A percentile compares a stretch with the other conserved stretches of the same genome.
Conservation (phyloP, 805 yeast species). For the Schizosaccharomyces octosporus region DNA sequence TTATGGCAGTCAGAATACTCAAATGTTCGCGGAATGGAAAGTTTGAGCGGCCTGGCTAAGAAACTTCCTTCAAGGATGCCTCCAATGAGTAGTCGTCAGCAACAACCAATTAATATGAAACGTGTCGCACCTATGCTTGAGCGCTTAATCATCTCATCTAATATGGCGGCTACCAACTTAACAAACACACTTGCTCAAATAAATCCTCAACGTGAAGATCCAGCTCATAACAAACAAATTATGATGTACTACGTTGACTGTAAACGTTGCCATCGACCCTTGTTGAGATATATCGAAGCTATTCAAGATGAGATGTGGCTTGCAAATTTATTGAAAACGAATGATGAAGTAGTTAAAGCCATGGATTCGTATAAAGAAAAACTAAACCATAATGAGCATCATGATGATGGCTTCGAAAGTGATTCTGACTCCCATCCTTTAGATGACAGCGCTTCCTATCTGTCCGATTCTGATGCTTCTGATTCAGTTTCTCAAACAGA, state of each 20-base stretch:
- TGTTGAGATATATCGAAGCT: conserved; percentile 58
- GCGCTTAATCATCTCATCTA: conserved; percentile 44
- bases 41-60: conserved; percentile 24
- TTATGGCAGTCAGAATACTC: conserved; percentile 44
- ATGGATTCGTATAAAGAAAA: conserved; percentile 13
- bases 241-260: not conserved
- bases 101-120: conserved; percentile 16
- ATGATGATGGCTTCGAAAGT: not conserved
- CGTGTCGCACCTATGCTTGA: conserved; percentile 54
- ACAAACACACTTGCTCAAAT: conserved; percentile 28
- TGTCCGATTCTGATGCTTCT: not conserved
- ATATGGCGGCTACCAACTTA: conserved; percentile 47
- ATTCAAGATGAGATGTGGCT: conserved; percentile 66
- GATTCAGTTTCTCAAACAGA: not conserved
- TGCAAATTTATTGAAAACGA: conserved; percentile 71
- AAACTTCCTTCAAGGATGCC: conserved; percentile 16
- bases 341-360: conserved; percentile 64
- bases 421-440: not conserved
- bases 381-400: not conserved
- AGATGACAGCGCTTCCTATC: not conserved
- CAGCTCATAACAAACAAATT: conserved; percentile 33
- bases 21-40: conserved; percentile 24
- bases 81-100: not conserved
- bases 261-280: conserved; percentile 35
- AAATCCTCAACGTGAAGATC: conserved; percentile 21